phyloP scores from a whole-genome alignment of 106 monocot species.

The Platanthera zijinensis region DNA sequence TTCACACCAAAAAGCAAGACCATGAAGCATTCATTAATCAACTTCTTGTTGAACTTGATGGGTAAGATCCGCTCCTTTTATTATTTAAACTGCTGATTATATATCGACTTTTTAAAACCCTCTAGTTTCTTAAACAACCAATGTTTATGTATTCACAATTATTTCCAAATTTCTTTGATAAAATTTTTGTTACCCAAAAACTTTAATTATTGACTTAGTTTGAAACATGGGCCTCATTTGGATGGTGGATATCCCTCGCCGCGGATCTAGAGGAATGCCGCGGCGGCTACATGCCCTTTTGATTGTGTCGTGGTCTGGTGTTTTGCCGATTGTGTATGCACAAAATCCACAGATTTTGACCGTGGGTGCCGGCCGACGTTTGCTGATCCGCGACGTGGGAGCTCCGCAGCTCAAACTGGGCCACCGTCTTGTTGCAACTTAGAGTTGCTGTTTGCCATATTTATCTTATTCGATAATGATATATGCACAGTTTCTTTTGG shows the following conservation, averaged over 20 bases:
- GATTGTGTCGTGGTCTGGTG: too few species aligned
- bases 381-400: too few species aligned
- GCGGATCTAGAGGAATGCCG: too few species aligned
- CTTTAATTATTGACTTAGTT: not conserved
- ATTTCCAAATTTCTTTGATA: not conserved
- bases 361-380: too few species aligned
- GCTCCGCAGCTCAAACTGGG: too few species aligned
- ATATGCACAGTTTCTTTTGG: not conserved
- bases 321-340: too few species aligned
- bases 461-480: not conserved
- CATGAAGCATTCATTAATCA: constrained; percentile 92
- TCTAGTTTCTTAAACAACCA: not conserved
- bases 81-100: not conserved
- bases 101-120: not conserved
- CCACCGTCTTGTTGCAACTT: not conserved
- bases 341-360: too few species aligned
- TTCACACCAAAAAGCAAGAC: constrained; percentile 86
- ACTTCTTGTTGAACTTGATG: constrained; percentile 92
- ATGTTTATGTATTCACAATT: constrained; percentile 4
- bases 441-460: not conserved
- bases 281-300: too few species aligned
- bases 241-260: too few species aligned
- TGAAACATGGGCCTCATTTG: not conserved
- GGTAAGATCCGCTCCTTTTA: constrained; percentile 28
- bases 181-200: not conserved